A percentile compares a stretch with the other conserved stretches of the same genome.
Evolutionary conservation across 257 asterid species (phyloP).

Genomic region (Solanum medicagineum): DNA sequence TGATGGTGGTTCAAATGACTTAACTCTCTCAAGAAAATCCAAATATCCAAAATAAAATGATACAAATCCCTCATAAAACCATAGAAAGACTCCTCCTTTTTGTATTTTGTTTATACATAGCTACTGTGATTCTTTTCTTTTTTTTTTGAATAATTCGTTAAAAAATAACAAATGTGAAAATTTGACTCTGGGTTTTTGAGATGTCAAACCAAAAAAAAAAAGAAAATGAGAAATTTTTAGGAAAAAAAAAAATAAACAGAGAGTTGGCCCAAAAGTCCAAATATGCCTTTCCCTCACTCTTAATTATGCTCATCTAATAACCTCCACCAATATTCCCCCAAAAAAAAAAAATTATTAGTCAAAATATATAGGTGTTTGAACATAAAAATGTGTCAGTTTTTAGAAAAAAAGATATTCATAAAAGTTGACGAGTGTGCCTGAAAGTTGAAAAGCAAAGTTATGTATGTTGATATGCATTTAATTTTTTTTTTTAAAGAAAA

Average conservation of each 20-base stretch:
- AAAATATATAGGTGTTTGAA: background rate
- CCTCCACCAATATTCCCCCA: background rate
- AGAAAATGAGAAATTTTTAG: background rate
- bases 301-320: background rate
- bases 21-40: background rate
- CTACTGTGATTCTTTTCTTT: background rate
- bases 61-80: background rate
- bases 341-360: background rate
- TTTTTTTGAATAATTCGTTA: conserved; percentile 21
- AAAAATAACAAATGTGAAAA: conserved; percentile 10
- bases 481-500: background rate
- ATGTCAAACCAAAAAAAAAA: conserved; percentile 4
- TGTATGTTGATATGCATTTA: background rate
- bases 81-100: background rate
- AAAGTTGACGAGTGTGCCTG: background rate
- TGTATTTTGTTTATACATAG: background rate
- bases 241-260: background rate
- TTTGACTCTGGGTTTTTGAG: conserved; percentile 9
- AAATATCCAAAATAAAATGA: background rate
- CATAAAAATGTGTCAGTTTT: background rate
- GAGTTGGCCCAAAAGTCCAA: background rate
- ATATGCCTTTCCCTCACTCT: too few relatives aligned
- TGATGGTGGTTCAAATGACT: background rate
- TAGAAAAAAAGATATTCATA: background rate
- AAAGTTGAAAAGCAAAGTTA: background rate